Base-by-base conservation (phyloP, 2,329 filamentous ascomycete genomes). In the Phyllosticta paracitricarpa region DNA sequence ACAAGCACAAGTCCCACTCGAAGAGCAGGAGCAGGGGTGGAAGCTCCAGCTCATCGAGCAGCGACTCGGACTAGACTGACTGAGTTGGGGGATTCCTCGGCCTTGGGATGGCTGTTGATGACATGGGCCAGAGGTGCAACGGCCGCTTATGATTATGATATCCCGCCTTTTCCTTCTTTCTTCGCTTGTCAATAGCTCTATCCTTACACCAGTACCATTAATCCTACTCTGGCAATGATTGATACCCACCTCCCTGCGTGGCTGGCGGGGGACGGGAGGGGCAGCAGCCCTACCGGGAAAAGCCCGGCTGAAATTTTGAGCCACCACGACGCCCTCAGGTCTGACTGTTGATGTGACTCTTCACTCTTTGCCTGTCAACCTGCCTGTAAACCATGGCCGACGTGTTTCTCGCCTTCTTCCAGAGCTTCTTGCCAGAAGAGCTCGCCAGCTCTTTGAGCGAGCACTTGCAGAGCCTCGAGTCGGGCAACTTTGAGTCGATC, bases 401-500 rank as follows among this genome's bases (percentile, higher is more conserved):
- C 63, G 67, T 75, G 17, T 66, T 80, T 7, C 56, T 79, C 10
- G 61, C 57, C n/a, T 75, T 75, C 65, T 70, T 79, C 24, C 72
- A 75, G 40, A 68, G 66, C 26, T 72, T 69, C 10, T 66, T 80
- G 54, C 76, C 77, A 0, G 70, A 73, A 8, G 77, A 79, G 62
- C 67, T 79, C 2, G 73, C 70, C 10, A 65, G 66, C 8, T 12
- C 73, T 10, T 67, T 78, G 3, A 68, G 72, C 59, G 67, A 72
- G 30, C 68, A 72, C 12, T 65, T 81, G 25, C 67, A 71, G 30
- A 65, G 71, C 6, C 68, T 78, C 51, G 75, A 78, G 67, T 68
- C 71, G 30, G 77, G 77, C 58, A 68, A 79, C 53, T 79, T 77
- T 63, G 67, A 72, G 58, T 67, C 66, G 12, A 64, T 80, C 19